These are phyloP conservation scores for Colletotrichum shisoi DNA, from an alignment of 2,329 filamentous ascomycete genomes.

Conservation along the genomic window DNA sequence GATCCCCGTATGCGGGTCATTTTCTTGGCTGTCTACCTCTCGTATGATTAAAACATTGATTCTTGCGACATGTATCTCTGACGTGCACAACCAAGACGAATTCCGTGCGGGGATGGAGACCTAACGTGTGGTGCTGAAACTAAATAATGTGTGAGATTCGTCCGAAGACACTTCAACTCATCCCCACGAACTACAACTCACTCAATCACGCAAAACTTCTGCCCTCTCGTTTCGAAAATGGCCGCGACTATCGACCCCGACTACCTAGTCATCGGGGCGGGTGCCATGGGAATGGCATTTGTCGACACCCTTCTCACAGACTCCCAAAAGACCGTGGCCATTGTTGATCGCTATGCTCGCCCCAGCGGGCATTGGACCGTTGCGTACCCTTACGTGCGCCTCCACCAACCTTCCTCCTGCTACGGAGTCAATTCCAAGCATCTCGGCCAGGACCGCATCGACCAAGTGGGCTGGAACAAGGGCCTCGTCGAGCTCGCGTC, in stretches of 20 bases:
- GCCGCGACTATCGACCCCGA: background rate
- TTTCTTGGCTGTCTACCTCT: no score
- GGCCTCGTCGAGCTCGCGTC: background rate
- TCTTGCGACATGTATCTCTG: no score
- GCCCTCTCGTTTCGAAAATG: background rate
- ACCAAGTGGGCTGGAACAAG: background rate
- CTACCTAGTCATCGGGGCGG: background rate
- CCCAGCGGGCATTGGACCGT: background rate
- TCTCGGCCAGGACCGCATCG: background rate
- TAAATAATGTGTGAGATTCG: no score
- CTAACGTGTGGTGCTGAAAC: no score
- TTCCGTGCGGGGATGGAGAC: no score
- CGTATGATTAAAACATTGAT: no score
- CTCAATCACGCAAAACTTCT: no score
- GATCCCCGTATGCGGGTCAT: no score
- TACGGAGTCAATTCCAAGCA: background rate
- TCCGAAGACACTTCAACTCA: no score
- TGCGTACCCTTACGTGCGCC: slow-evolving; percentile 5
- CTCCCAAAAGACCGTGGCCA: background rate
- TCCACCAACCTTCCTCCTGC: slow-evolving; percentile 6
- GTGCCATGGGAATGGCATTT: slow-evolving; percentile 1
- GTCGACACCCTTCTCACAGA: slow-evolving; percentile 1
- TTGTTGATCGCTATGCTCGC: slow-evolving; percentile 4
- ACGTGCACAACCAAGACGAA: no score
- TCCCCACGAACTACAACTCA: no score